Base-by-base conservation (phyloP, 257 asterid genomes). In the Solanum appendiculatum region DNA sequence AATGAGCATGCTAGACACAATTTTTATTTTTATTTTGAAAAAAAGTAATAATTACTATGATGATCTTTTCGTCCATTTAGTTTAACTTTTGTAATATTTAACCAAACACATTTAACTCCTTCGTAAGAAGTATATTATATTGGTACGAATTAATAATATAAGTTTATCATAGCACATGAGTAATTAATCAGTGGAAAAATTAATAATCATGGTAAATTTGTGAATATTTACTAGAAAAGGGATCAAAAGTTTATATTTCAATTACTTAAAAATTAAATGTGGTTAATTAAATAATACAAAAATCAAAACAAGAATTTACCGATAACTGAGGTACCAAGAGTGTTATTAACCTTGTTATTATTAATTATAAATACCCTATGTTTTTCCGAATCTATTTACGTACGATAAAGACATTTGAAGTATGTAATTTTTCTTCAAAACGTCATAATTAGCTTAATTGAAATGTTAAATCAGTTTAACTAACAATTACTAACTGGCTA, bases 31-130 rank as follows among this genome's bases (percentile, higher is more conserved):
- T 46, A 48, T 44, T 44, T 27, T 44, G 58, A 6, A 15, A 3
- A 20, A 37, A 37, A 18, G 5, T 5, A 29, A 66, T 6, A 18
- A 21, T 74, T 74, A 74, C 3, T 73, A 3, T 73, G 51, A 37
- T 73, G 7, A 36, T 36, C 14, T n/a, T n/a, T n/a, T 54, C 18
- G 11, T 54, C 11, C 63, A n/a, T 7, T 0, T 15, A 0, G 21
- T 48, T 48, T 48, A 48, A 48, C 15, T 20, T 48, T 48, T 44
- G 0, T 9, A 20, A 73, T 11, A 25, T 18, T 54, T 8, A 12
- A 68, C 39, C 29, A 68, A 54, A 31, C 7, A 7, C 1, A 29
- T 68, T 68, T 68, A 29, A 68, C 0, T n/a, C n/a, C n/a, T n/a
- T n/a, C n/a, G 70, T 63, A 48, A 12, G 33, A n/a, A 60, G 0